Base-by-base conservation (phyloP, 805 yeast genomes). In the Pichia insulana region DNA sequence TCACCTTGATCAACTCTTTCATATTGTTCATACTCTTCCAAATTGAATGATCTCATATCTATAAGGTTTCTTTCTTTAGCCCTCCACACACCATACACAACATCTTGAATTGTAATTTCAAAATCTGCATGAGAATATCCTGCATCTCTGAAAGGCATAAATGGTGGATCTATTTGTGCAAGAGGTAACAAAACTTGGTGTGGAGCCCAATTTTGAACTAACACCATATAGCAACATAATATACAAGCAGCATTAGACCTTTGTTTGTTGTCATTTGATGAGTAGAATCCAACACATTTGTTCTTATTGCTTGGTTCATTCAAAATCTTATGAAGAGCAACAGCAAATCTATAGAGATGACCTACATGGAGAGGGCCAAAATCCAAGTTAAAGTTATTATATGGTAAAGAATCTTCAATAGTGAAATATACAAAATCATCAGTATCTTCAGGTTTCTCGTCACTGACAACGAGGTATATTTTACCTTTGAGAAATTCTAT, bases 1-100 rank as follows among this genome's bases (percentile, higher is more conserved):
- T 92, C 98, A 48, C 98, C 98, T 61, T 89, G 92, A 58, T 92
- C 97, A 2, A 92, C 98, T 49, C 95, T 70, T 62, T 92, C 98
- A 57, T 85, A 89, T 55, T 78, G 83, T 62, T 92, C 98, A 61
- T 89, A 90, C 56, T 87, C 95, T 59, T 92, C 97, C 44, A 92
- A 69, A 57, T 89, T 85, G 67, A 92, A 90, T 25, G 74, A 69
- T 40, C 92, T 83, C 57, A 92, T 69, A 57, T 92, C 96, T 35
- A 92, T 70, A 71, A 92, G 77, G 2, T 86, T 83, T 56, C 90
- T 74, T 58, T 89, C 96, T 58, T 92, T 90, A 11, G 98, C 97
- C 56, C 96, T 74, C 98, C 98, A 92, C 57, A 92, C 78, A 3
- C 95, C 98, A 54, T 92, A 92, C 7, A 90, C 95, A 9, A 92